A percentile compares a stretch with the other conserved stretches of the same genome.
Conservation (phyloP, 192 early-diverging fungal genomes). For the Coemansia sp. region DNA sequence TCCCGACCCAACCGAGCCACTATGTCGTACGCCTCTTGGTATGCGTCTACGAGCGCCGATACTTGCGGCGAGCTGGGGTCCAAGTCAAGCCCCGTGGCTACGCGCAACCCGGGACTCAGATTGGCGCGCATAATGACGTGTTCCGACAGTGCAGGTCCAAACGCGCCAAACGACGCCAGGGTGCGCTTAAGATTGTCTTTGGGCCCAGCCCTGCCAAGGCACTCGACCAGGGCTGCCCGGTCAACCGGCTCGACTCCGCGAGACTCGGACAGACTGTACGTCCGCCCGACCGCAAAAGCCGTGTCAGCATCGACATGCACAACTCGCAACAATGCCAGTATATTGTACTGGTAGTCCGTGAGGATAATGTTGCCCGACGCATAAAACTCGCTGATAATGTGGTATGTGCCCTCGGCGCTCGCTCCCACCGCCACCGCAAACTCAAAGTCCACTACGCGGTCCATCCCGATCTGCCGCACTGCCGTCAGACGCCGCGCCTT, state of each 20-base stretch:
- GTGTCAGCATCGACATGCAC: slow-evolving; percentile 78
- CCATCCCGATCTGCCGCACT: slow-evolving; percentile 82
- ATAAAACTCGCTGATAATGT: slow-evolving; percentile 77
- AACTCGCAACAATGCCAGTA: slow-evolving; percentile 79
- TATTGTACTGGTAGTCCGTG: slow-evolving; percentile 82
- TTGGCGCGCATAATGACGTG: slow-evolving; percentile 69
- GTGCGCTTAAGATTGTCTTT: slow-evolving; percentile 68
- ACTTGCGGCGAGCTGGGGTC: slow-evolving; percentile 56
- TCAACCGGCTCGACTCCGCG: slow-evolving; percentile 59
- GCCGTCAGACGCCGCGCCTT: slow-evolving; percentile 72
- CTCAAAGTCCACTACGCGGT: slow-evolving; percentile 89
- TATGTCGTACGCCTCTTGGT: slow-evolving; percentile 70
- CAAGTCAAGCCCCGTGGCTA: slow-evolving; percentile 61
- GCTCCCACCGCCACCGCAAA: slow-evolving; percentile 64
- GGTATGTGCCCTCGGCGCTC: slow-evolving; percentile 56
- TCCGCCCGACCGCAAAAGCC: slow-evolving; percentile 80
- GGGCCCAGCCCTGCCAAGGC: slow-evolving; percentile 56
- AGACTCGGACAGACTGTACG: slow-evolving; percentile 52
- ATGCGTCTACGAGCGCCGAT: slow-evolving; percentile 59
- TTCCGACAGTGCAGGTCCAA: slow-evolving; percentile 87
- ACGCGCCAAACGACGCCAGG: slow-evolving; percentile 57
- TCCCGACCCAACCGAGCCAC: slow-evolving; percentile 54
- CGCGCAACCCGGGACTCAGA: slow-evolving; percentile 60
- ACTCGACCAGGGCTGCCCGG: slow-evolving; percentile 52
- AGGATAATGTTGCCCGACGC: slow-evolving; percentile 93